Percentiles rank a stretch among this genome's conserved stretches.
phyloP scores from a whole-genome alignment of 495 filamentous ascomycete genomes.

The Penicillium bovifimosum region DNA sequence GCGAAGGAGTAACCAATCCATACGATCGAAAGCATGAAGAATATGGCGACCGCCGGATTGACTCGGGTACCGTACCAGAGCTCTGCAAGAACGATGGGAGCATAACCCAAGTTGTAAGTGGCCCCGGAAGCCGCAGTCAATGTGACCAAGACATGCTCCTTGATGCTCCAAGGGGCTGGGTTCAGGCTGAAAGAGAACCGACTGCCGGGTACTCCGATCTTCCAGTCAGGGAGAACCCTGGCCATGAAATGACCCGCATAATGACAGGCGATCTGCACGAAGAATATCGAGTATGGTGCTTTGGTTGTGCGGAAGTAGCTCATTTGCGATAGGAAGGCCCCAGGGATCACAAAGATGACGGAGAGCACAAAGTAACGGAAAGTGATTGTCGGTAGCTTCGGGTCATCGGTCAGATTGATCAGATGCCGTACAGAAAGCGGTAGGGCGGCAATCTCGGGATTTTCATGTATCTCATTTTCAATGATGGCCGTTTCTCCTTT shows the following conservation, averaged over 20 bases:
- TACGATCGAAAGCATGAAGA: constrained; percentile 55
- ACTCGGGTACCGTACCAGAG: constrained; percentile 48
- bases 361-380: constrained; percentile 53
- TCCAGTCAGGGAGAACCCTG: constrained; percentile 41
- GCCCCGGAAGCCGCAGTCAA: constrained; percentile 51
- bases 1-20: constrained; percentile 53
- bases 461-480: constrained; percentile 33
- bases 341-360: constrained; percentile 47
- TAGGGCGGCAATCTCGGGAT: constrained; percentile 44
- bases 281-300: constrained; percentile 53
- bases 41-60: constrained; percentile 46
- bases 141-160: constrained; percentile 54
- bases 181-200: constrained; percentile 47
- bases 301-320: constrained; percentile 49
- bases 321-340: constrained; percentile 50
- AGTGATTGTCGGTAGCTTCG: constrained; percentile 46
- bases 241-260: constrained; percentile 52
- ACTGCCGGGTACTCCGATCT: constrained; percentile 43
- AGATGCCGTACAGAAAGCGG: constrained; percentile 47
- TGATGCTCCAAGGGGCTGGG: constrained; percentile 51
- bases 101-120: constrained; percentile 45
- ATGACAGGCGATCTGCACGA: constrained; percentile 52
- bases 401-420: constrained; percentile 49
- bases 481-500: constrained; percentile 20
- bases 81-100: constrained; percentile 47